Evolutionary conservation across 345 rosid species (phyloP).

Genomic region (Syzygium aqueum): DNA sequence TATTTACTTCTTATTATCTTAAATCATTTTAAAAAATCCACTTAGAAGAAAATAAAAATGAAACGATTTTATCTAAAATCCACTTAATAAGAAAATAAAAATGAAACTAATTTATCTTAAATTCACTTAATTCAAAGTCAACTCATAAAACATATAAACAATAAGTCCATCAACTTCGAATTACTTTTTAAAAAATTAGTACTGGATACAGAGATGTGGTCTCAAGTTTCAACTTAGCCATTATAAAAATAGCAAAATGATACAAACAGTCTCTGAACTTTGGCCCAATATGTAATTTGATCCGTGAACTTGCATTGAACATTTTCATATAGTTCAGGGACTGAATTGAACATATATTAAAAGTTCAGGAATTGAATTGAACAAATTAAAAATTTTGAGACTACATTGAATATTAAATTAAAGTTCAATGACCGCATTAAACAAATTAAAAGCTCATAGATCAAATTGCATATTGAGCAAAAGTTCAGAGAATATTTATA

Average conservation of each 20-base stretch:
- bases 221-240: neutral
- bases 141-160: neutral
- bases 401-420: too few species aligned
- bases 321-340: too few species aligned
- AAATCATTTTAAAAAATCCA: neutral
- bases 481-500: too few species aligned
- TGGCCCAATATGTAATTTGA: too few species aligned
- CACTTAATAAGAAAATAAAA: neutral
- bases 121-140: neutral
- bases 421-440: too few species aligned
- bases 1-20: neutral
- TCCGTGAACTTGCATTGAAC: too few species aligned
- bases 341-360: too few species aligned
- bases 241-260: neutral
- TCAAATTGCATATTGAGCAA: too few species aligned
- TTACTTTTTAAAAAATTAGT: neutral
- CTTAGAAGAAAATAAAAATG: neutral
- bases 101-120: neutral
- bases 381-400: too few species aligned
- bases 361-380: too few species aligned
- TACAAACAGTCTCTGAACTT: too few species aligned
- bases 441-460: too few species aligned
- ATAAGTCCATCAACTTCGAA: neutral
- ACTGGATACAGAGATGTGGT: neutral
- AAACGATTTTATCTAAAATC: neutral